These are phyloP conservation scores for Phyllostachys edulis DNA, from an alignment of 176 grass and related monocot genomes.

Conservation along the genomic window DNA sequence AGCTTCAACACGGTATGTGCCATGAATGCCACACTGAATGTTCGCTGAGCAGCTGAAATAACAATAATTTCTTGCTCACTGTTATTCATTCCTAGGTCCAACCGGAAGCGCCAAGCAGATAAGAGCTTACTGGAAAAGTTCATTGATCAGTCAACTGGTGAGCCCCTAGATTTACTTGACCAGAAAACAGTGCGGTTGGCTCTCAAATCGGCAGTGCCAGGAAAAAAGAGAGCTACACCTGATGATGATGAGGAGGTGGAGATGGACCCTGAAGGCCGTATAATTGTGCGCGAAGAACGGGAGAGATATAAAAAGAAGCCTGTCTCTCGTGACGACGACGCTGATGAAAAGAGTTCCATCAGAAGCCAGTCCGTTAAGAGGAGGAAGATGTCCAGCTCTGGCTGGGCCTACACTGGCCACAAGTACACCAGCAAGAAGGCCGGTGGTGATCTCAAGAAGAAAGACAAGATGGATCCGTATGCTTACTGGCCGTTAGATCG, in stretches of 20 bases:
- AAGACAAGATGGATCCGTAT: slow-evolving; percentile 91
- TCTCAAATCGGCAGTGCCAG: slow-evolving; percentile 48
- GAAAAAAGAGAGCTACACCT: slow-evolving; percentile 48
- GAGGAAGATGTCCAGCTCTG: slow-evolving; percentile 57
- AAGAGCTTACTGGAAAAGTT: slow-evolving; percentile 73
- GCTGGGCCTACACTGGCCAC: slow-evolving; percentile 82
- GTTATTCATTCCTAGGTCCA: slow-evolving; percentile 49
- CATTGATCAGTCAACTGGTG: slow-evolving; percentile 55
- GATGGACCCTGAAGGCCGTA: slow-evolving; percentile 75
- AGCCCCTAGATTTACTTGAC: slow-evolving; percentile 88
- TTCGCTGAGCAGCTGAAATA: not conserved
- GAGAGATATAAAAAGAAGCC: slow-evolving; percentile 57
- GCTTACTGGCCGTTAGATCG: slow-evolving; percentile 90
- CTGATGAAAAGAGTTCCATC: slow-evolving; percentile 47
- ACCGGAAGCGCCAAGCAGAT: slow-evolving; percentile 39
- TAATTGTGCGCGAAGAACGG: slow-evolving; percentile 65
- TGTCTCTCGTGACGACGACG: slow-evolving; percentile 26
- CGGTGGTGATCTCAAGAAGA: slow-evolving; percentile 76
- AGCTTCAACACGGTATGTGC: slow-evolving; percentile 65
- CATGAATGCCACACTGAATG: not conserved
- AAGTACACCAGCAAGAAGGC: slow-evolving; percentile 88
- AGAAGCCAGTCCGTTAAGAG: slow-evolving; percentile 58
- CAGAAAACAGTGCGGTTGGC: slow-evolving; percentile 63
- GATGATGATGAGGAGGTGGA: slow-evolving; percentile 57
- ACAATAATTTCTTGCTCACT: slow-evolving; percentile 9